These are phyloP conservation scores for Eucalyptus regnans DNA, from an alignment of 345 rosid species.

Conservation along the genomic window DNA sequence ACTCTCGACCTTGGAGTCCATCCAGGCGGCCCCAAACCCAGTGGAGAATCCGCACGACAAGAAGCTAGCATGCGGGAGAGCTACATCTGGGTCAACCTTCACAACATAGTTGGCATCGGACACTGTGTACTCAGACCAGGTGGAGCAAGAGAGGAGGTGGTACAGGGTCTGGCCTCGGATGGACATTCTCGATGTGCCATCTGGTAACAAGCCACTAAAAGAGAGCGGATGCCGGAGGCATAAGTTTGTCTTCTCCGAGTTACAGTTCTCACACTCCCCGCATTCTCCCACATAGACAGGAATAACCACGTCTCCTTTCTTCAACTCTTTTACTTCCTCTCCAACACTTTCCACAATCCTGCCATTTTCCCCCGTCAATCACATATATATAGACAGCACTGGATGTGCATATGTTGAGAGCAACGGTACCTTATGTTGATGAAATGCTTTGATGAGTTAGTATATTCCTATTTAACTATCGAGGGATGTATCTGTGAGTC, in stretches of 20 bases:
- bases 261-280: conserved; percentile 49
- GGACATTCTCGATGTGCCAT: conserved; percentile 51
- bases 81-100: conserved; percentile 28
- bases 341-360: conserved; percentile 60
- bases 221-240: conserved; percentile 30
- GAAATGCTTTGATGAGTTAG: background rate
- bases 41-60: conserved; percentile 65
- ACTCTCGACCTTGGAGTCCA: conserved; percentile 31
- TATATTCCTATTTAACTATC: background rate
- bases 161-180: conserved; percentile 27
- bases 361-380: background rate
- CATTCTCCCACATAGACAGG: conserved; percentile 43
- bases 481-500: background rate
- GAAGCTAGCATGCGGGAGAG: conserved; percentile 34
- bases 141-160: conserved; percentile 41
- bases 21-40: conserved; percentile 70
- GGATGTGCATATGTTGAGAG: background rate
- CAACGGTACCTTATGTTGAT: background rate
- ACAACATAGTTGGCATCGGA: conserved; percentile 25
- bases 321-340: conserved; percentile 32
- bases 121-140: conserved; percentile 58
- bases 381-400: background rate
- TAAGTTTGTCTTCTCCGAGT: conserved; percentile 22
- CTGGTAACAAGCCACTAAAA: conserved; percentile 22
- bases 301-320: conserved; percentile 50